Evolutionary conservation across 305 asterid species (phyloP), one percentile per base, ranked within the genome.

Genomic region (Galium porrigens): DNA sequence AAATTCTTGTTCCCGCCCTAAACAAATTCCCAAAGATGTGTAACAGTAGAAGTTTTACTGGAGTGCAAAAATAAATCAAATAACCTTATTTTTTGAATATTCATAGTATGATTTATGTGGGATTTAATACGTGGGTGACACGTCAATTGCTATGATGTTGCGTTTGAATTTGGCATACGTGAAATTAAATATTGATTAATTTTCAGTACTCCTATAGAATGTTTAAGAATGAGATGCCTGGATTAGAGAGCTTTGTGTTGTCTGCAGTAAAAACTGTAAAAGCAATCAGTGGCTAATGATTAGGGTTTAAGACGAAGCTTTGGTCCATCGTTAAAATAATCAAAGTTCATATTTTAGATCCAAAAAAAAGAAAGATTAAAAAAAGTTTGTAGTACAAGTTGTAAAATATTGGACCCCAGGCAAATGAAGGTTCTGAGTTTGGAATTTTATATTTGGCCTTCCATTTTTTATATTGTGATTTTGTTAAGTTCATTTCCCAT

Each of bases 1-100:
- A 25, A 54, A 6, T 6, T 33, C 30, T 57, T 17, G 61, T 71
- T 71, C 74, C 74, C 74, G 74, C 74, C 74, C 70, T 64, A 25
- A 70, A 59, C 70, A 33, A 52, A 68, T 33, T 18, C 42, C 63
- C 42, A 14, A 54, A 30, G 17, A 22, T 41, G 48, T 41, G 48
- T 15, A 15, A 48, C 53, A 15, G 53, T n/a, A 4, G 2, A 48
- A 1, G 20, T 46, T 27, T 36, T 59, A 49, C 53, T 22, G 3
- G 12, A 3, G 4, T 39, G 56, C 12, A 41, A 0, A 14, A 41
- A 22, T 2, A 57, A 29, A 29, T 57, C 6, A 1, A 18, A 6
- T 0, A 53, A 53, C 17, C 6, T 49, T 49, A 52, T 6, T 2
- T 17, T 18, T 17, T 18, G 14, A 2, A 52, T 6, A 52, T 18